Evolutionary conservation across 371 early-diverging fungal species (phyloP), one percentile per base, ranked within the genome.

Genomic region (Mortierella sp.): DNA sequence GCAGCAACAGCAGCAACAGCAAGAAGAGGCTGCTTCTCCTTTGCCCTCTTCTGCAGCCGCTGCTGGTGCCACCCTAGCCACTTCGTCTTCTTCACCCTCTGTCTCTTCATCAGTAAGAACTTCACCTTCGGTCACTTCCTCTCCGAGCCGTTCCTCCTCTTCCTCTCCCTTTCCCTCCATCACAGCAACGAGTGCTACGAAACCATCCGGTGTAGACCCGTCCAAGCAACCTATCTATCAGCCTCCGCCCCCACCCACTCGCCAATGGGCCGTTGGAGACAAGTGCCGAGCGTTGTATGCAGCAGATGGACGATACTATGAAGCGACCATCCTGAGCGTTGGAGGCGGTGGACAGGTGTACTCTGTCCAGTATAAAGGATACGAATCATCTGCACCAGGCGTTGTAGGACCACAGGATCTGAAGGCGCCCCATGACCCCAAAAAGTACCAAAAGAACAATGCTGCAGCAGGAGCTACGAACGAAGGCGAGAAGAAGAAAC

Each of bases 351-450:
- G 83, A 65, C 83, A 85, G 61, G 85, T 84, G 26, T 93, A 89
- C 73, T 86, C 89, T 18, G 89, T 93, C n/a, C 80, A 85, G 53
- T 94, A 91, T 66, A 84, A 84, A 61, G 93, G 92, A 9, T 91
- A 90, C 68, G 81, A 84, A 70, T 66, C 43, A 87, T 90, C 64
- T 61, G 89, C 68, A 83, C 91, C 23, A 79, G 82, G 31, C 72
- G 82, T 34, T 81, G 30, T 76, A 7, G 61, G 62, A 30, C 61
- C 65, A 16, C 65, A 84, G 64, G 91, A 92, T 62, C 82, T 93
- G 53, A 83, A 86, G 54, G 80, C 80, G 9, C 59, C 74, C 5
- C 58, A 63, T 31, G 74, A 78, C 16, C 46, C 26, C 30, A 63
- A 53, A 18, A 78, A 73, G 30, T 53, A 72, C 27, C 59, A 60